Evolutionary conservation across 257 asterid genomes (phyloP).

Genomic region (Scutellaria minor): DNA sequence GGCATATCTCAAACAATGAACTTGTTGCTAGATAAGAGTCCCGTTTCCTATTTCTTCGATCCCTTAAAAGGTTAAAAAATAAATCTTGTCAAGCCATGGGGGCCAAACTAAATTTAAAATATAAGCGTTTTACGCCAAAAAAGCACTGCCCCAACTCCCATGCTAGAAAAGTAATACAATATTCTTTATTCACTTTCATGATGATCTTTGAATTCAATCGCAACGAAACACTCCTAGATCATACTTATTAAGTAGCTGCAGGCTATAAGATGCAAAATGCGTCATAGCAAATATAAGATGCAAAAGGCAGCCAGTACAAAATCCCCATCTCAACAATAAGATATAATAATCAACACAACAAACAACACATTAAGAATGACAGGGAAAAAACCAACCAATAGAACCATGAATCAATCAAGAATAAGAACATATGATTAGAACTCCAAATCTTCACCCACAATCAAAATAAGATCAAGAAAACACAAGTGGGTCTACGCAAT

Average conservation of each 20-base stretch:
- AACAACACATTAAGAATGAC: neutral
- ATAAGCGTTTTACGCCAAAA: no score
- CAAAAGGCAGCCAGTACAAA: slow-evolving; percentile 17
- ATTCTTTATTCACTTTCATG: neutral
- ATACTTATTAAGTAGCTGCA: neutral
- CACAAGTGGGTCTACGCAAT: slow-evolving; percentile 37
- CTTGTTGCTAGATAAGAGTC: neutral
- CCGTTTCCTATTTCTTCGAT: no score
- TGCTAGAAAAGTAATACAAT: neutral
- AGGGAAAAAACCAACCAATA: no score
- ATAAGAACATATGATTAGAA: neutral
- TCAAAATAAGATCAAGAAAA: neutral
- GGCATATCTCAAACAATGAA: slow-evolving; percentile 3
- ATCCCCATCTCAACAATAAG: slow-evolving; percentile 24
- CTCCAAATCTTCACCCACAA: slow-evolving; percentile 25
- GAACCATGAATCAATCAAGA: neutral
- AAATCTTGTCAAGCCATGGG: neutral
- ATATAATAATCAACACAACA: neutral
- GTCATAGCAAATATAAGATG: slow-evolving; percentile 21
- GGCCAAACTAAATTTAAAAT: no score
- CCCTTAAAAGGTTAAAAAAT: neutral
- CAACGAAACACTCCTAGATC: neutral
- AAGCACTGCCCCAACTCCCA: no score
- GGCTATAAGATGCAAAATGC: slow-evolving; percentile 7
- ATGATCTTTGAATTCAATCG: slow-evolving; percentile 19